Base-by-base conservation (phyloP, 345 rosid genomes). In the Carallia brachiata region DNA sequence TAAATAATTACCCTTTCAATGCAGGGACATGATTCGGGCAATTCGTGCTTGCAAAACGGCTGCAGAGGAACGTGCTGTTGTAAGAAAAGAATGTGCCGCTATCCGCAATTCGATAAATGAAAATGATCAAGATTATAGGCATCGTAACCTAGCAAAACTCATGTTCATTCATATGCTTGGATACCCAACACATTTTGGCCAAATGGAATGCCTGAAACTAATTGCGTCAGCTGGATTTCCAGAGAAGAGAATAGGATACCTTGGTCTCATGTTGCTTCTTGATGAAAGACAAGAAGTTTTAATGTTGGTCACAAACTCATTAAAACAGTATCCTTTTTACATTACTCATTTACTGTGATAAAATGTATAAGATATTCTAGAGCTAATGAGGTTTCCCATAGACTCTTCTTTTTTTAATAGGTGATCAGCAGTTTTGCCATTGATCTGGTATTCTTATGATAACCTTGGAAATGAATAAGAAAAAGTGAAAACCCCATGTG, bases 111-210 rank as follows among this genome's bases (percentile, higher is more conserved):
- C 91, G 36, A 89, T 96, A 63, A 90, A 90, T 76, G 99, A 92
- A 71, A 85, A 92, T 72, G 99, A 92, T 73, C 91, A 82, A 7
- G 97, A 96, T 36, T 90, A 89, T 78, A 85, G 99, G 72, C 98
- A 96, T 73, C 84, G 96, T 34, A 96, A 96, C 83, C 87, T 96
- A 67, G 99, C 99, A 19, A 96, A 96, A 79, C 99, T 96, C 78
- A 96, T 96, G 99, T 96, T 92, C 73, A 96, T 96, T 77, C 99
- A 96, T 82, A 96, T 96, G 99, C 96, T 96, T 67, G 99, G 99
- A 71, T 96, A 96, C 75, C 99, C 99, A 2, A 96, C 99, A 17
- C 99, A 96, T 83, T 96, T 96, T 80, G 99, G 98, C 67, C 99
- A 96, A 80, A 96, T 96, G 99, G 99, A 96, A 81, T 92, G 97